phyloP scores from a whole-genome alignment of 768 basidiomycete genomes.

The Auriscalpium vulgare region DNA sequence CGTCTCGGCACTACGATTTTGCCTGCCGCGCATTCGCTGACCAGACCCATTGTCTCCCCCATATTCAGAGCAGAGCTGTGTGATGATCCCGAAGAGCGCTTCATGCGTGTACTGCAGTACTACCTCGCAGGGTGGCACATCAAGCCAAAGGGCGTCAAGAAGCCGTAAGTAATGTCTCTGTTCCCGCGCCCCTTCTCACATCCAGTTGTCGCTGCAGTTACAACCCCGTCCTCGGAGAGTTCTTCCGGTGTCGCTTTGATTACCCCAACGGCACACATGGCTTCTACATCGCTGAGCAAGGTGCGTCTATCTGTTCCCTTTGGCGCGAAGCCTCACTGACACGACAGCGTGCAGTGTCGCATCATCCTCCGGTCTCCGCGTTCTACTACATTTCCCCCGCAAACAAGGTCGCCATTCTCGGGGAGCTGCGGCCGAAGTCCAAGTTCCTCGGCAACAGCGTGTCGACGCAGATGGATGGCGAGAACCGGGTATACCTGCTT shows the following conservation, averaged over 20 bases:
- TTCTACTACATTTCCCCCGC: slow-evolving; percentile 93
- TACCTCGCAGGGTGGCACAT: slow-evolving; percentile 99
- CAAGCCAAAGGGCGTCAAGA: slow-evolving; percentile 99
- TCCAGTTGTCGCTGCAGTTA: slow-evolving; percentile 44
- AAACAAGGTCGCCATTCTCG: slow-evolving; percentile 80
- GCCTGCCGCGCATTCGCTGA: too few species aligned
- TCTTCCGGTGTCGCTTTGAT: slow-evolving; percentile 93
- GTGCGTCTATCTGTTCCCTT: slow-evolving; percentile 27
- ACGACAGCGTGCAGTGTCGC: slow-evolving; percentile 55
- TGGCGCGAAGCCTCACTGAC: not conserved
- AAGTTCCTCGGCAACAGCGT: slow-evolving; percentile 97
- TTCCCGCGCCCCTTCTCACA: slow-evolving; percentile 1
- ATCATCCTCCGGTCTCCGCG: slow-evolving; percentile 92
- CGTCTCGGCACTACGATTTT: too few species aligned
- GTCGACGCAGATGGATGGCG: slow-evolving; percentile 93
- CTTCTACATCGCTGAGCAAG: slow-evolving; percentile 96
- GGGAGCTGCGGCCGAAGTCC: slow-evolving; percentile 92
- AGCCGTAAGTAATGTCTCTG: slow-evolving; percentile 59
- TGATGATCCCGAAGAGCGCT: slow-evolving; percentile 81
- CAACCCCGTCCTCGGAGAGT: slow-evolving; percentile 95
- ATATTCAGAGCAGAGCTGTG: slow-evolving; percentile 64
- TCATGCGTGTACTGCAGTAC: slow-evolving; percentile 84
- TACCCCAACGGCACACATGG: slow-evolving; percentile 89
- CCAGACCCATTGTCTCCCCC: not conserved
- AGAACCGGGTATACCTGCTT: slow-evolving; percentile 80